A percentile compares a stretch with the other conserved stretches of the same genome.
These are phyloP conservation scores for Balansia obtecta DNA, from an alignment of 2,329 filamentous ascomycete genomes.

Conservation along the genomic window DNA sequence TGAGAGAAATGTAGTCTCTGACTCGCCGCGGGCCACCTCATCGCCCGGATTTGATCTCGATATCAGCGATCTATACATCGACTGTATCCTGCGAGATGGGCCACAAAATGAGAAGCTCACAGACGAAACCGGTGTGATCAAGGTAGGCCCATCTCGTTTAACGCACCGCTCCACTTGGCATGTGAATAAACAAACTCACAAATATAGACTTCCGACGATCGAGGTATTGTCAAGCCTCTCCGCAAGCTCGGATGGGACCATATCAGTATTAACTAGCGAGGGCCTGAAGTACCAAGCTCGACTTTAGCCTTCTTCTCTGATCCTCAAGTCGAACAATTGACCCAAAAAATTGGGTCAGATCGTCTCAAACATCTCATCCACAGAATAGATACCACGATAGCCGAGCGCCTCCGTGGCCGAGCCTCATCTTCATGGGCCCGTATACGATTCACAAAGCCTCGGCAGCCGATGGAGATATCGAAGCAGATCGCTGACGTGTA, in stretches of 20 bases:
- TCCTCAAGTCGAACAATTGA: conserved; percentile 17
- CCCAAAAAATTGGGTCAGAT: conserved; percentile 8
- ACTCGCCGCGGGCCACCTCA: background rate
- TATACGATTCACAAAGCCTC: conserved; percentile 2
- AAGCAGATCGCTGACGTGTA: conserved; percentile 1
- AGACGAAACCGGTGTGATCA: conserved; percentile 3
- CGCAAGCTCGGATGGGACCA: background rate
- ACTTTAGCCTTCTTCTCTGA: conserved; percentile 24
- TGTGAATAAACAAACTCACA: background rate
- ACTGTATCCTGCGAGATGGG: conserved; percentile 2
- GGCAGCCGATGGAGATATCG: background rate
- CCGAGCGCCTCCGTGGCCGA: background rate
- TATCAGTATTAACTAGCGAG: background rate
- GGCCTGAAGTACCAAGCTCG: conserved; percentile 9
- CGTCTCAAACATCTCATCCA: conserved; percentile 8
- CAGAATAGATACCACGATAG: conserved; percentile 8
- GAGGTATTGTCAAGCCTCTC: background rate
- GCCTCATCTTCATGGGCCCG: background rate
- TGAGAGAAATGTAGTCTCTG: background rate
- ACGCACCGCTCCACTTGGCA: background rate
- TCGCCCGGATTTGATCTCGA: background rate
- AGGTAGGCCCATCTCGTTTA: background rate
- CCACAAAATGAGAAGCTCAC: conserved; percentile 1
- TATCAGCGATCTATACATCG: conserved; percentile 1
- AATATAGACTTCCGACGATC: conserved; percentile 4